Conservation (phyloP, 345 rosid genomes). For the Aegle marmelos region DNA sequence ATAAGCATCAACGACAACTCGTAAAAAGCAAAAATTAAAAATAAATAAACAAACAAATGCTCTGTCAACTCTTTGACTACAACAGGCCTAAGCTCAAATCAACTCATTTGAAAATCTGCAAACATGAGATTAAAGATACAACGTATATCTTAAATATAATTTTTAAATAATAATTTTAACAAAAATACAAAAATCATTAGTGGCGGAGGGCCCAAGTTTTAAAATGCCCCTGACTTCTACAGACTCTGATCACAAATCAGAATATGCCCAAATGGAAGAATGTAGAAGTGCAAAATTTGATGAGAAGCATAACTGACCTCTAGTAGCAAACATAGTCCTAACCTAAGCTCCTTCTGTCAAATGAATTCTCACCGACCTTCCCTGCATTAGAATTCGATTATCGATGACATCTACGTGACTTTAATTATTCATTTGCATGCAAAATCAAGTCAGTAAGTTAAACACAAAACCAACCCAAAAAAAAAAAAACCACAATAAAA, state of each 20-base stretch:
- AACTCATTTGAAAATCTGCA: background rate
- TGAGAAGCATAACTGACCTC: background rate
- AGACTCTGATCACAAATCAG: background rate
- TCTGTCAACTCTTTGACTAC: background rate
- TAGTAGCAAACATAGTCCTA: background rate
- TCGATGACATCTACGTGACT: too few species aligned
- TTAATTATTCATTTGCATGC: too few species aligned
- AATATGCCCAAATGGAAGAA: background rate
- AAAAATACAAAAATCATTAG: too few species aligned
- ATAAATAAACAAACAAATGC: background rate
- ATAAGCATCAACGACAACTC: too few species aligned
- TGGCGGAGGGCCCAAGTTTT: background rate
- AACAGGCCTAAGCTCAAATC: background rate
- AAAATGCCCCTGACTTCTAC: background rate
- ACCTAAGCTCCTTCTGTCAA: background rate
- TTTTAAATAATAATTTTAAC: too few species aligned
- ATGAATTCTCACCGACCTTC: background rate
- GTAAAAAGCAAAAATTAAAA: too few species aligned
- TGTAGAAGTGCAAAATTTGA: background rate
- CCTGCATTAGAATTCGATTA: background rate
- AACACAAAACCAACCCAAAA: too few species aligned
- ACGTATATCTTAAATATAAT: too few species aligned
- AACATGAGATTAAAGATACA: too few species aligned
- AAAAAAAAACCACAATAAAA: too few species aligned
- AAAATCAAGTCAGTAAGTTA: background rate